These are phyloP conservation scores for Zelopaecilomyces penicillatus DNA, from an alignment of 2,329 filamentous ascomycete genomes.

Conservation along the genomic window DNA sequence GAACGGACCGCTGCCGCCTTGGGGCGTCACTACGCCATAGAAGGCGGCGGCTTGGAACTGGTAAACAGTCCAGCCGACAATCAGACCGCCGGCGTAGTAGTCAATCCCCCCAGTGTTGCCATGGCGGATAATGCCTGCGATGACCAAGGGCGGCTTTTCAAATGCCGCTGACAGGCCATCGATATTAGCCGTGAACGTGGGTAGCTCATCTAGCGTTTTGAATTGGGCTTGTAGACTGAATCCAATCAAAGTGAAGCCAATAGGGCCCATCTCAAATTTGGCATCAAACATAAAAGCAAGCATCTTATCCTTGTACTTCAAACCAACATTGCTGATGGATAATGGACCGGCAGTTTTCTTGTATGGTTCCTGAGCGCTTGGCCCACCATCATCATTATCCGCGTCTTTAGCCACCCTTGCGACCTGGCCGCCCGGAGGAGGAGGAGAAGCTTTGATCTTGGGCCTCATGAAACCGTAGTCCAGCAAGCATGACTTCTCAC, in stretches of 20 bases:
- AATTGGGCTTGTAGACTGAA: conserved; percentile 22
- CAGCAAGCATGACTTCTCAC: conserved; percentile 11
- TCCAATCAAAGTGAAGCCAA: conserved; percentile 25
- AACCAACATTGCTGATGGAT: conserved; percentile 25
- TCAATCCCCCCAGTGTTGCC: conserved; percentile 15
- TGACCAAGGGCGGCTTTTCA: conserved; percentile 25
- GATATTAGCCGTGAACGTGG: conserved; percentile 15
- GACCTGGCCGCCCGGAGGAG: background rate
- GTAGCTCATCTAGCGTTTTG: conserved; percentile 1
- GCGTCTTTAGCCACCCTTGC: background rate
- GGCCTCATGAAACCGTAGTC: conserved; percentile 19
- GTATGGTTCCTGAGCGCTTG: conserved; percentile 12
- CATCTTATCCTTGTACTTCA: conserved; percentile 23
- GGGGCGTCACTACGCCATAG: conserved; percentile 21
- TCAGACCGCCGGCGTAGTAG: conserved; percentile 29
- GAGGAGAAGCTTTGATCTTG: background rate
- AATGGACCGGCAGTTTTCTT: conserved; percentile 25
- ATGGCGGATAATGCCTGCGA: conserved; percentile 27
- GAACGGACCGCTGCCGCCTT: conserved; percentile 12
- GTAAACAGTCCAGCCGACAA: conserved; percentile 26
- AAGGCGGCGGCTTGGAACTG: conserved; percentile 31
- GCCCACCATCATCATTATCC: conserved; percentile 1
- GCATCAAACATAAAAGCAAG: conserved; percentile 26
- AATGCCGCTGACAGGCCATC: conserved; percentile 25
- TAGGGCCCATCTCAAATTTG: conserved; percentile 26